Evolutionary conservation across 2,329 filamentous ascomycete species (phyloP).

Genomic region (Aureobasidium sp.): DNA sequence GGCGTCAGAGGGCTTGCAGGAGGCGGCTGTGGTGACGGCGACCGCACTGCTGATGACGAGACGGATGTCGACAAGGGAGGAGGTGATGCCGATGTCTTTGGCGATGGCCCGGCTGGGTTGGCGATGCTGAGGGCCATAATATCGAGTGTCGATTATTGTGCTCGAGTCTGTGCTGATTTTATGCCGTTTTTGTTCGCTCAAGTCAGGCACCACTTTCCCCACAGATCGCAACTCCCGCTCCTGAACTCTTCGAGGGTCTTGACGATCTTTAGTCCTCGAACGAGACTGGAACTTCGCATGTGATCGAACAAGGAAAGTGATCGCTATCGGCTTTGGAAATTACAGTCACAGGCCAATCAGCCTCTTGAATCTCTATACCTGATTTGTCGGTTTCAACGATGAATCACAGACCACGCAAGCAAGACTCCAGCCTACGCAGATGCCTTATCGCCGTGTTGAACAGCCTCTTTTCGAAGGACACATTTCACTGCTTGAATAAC

Average conservation of each 20-base stretch:
- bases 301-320: not conserved
- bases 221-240: not conserved
- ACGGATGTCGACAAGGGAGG: not conserved
- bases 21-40: conserved; percentile 17
- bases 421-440: not conserved
- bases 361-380: too few species aligned
- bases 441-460: not conserved
- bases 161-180: conserved; percentile 14
- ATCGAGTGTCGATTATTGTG: conserved; percentile 6
- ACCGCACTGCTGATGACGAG: conserved; percentile 1
- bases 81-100: conserved; percentile 13
- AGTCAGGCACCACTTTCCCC: not conserved
- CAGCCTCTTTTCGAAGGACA: too few species aligned
- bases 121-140: conserved; percentile 24
- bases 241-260: not conserved
- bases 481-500: too few species aligned
- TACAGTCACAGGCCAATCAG: too few species aligned
- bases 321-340: not conserved
- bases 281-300: not conserved
- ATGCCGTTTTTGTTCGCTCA: conserved; percentile 5
- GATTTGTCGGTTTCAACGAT: not conserved
- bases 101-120: conserved; percentile 20
- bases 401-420: not conserved
- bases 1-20: conserved; percentile 19
- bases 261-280: not conserved